Base-by-base conservation (phyloP, 345 rosid genomes). In the Raphanus sativus region DNA sequence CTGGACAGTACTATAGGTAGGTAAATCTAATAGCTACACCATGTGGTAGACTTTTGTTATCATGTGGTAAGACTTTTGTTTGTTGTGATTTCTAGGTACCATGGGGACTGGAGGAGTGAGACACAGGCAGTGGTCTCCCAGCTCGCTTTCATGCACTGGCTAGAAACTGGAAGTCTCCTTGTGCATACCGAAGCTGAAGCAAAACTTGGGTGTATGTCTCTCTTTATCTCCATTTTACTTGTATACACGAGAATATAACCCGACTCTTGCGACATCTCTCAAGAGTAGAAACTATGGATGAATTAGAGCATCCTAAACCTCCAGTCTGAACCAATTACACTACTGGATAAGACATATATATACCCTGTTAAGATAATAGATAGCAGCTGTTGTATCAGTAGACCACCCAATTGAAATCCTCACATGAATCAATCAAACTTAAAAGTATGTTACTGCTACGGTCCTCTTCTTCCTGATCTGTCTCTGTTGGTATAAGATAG, bases 21-120 rank as follows among this genome's bases (percentile, higher is more conserved):
- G n/a, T n/a, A n/a, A n/a, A 38, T 48, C 29, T 55, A 26, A 4
- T 34, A 62, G 30, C 3, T n/a, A 3, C 13, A 0, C 2, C 13
- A 42, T 48, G 55, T 48, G 55, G 8, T 48, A 48, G 55, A 13
- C 8, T 48, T 48, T 48, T n/a, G n/a, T n/a, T n/a, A n/a, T n/a
- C n/a, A n/a, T n/a, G n/a, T n/a, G n/a, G n/a, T n/a, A n/a, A n/a
- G n/a, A n/a, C n/a, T n/a, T n/a, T n/a, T n/a, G n/a, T n/a, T n/a
- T n/a, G n/a, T n/a, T n/a, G n/a, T n/a, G n/a, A n/a, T n/a, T 75
- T 13, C 7, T 75, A 95, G 99, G 86, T 95, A 87, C 86, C 96
- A 92, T 81, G 94, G 92, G 58, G 99, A 92, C 83, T 95, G 99
- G 99, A 91, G 81, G 83, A 89, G 85, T 81, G 98, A 91, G 83